Evolutionary conservation across 2,329 filamentous ascomycete species (phyloP), one percentile per base, ranked within the genome.

Genomic region (Aspergillus ruber): DNA sequence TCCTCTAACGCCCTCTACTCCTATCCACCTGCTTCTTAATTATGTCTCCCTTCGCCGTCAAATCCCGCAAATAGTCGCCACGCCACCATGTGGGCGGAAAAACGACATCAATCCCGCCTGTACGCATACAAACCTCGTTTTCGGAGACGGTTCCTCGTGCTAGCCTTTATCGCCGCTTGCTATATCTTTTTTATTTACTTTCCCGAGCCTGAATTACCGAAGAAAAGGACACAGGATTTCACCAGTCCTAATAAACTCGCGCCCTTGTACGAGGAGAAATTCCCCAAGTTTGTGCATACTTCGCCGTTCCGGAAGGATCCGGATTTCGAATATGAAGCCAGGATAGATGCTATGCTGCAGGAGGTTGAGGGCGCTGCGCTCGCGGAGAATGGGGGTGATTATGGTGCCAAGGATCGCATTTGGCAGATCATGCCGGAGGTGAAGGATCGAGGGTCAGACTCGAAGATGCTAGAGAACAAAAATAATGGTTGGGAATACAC

Each of bases 371-470:
- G 44, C 0, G 15, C 44, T 3, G 48, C 53, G n/a, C 29, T 55
- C 3, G 20, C 44, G 12, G 43, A 51, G 9, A 47, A 50, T 21
- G 48, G 47, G 12, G 43, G 46, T 1, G 38, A 55, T 8, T 44
- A 45, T 17, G 38, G 46, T 3, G 48, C 53, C 4, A 43, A 51
- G 5, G 49, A 62, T 6, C 58, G 51, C 3, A 49, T 67, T 36
- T 67, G 64, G 64, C 64, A 67, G 50, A 63, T 67, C 17, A 55
- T 60, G 32, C 46, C 59, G n/a, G 54, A 48, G n/a, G 49, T 47
- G 42, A 50, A 48, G 32, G 46, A 51, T 23, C 44, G 62, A 40
- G 55, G 57, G 1, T 42, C 53, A 0, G 62, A 65, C 40, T 66
- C 64, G 3, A 43, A 58, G 2, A 29, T 44, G 2, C 58, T 67